These are phyloP conservation scores for Acer saccharum DNA, from an alignment of 345 rosid species.

Conservation along the genomic window DNA sequence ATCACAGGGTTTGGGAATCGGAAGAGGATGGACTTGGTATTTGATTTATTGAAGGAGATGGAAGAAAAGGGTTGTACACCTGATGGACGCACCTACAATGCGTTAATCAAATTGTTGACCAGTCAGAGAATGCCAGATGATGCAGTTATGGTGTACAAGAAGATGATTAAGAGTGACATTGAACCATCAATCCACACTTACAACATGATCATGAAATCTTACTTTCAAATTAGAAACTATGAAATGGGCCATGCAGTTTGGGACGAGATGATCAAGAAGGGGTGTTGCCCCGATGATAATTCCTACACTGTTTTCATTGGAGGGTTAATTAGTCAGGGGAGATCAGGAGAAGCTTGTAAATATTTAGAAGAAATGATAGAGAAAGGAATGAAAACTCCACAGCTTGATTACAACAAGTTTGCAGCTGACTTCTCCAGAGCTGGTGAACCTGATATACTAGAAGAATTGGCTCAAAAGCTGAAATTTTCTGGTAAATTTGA, in stretches of 20 bases:
- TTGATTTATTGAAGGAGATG: conserved; percentile 74
- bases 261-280: conserved; percentile 80
- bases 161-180: conserved; percentile 61
- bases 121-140: conserved; percentile 65
- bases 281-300: conserved; percentile 81
- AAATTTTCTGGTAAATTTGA: conserved; percentile 65
- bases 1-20: conserved; percentile 79
- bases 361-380: conserved; percentile 80
- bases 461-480: conserved; percentile 75
- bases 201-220: conserved; percentile 88
- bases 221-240: conserved; percentile 59
- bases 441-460: conserved; percentile 52
- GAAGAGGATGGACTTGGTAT: conserved; percentile 70
- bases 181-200: conserved; percentile 77
- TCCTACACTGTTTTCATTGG: conserved; percentile 77
- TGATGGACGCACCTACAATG: conserved; percentile 80
- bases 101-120: conserved; percentile 76
- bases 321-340: conserved; percentile 76
- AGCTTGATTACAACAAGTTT: conserved; percentile 80
- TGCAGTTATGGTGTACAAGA: conserved; percentile 63
- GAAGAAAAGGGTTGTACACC: conserved; percentile 73
- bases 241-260: conserved; percentile 67
- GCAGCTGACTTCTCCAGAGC: conserved; percentile 34
- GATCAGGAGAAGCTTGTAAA: conserved; percentile 72
- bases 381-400: conserved; percentile 91